These are phyloP conservation scores for Amanita molliuscula DNA, from an alignment of 768 basidiomycete genomes.

Conservation along the genomic window DNA sequence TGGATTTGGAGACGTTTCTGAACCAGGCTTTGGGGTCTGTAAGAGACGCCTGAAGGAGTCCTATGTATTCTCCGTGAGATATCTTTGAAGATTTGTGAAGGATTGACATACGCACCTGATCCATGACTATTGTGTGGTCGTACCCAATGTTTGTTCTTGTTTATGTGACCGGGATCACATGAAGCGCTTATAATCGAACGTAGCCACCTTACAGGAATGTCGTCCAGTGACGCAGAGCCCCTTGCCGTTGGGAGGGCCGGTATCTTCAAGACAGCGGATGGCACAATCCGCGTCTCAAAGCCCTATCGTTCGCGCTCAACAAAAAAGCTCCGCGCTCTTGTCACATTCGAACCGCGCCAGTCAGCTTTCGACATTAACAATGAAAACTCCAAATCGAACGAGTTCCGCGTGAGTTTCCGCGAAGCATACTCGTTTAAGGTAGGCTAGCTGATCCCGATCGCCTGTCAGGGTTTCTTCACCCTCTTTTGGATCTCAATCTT, in stretches of 20 bases:
- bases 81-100: not conserved
- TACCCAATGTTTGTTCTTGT: not conserved
- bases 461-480: conserved; percentile 76
- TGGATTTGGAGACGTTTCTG: conserved; percentile 16
- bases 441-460: not conserved
- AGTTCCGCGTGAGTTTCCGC: conserved; percentile 58
- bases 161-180: not conserved
- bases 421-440: no score
- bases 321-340: conserved; percentile 71
- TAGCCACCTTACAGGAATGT: not conserved
- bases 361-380: conserved; percentile 82
- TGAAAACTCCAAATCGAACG: conserved; percentile 61
- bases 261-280: conserved; percentile 44
- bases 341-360: conserved; percentile 81
- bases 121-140: no score
- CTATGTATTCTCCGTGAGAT: conserved; percentile 17
- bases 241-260: conserved; percentile 12
- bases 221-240: not conserved
- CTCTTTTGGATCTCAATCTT: conserved; percentile 92
- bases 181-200: not conserved
- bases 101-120: not conserved
- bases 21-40: conserved; percentile 19
- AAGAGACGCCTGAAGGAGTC: conserved; percentile 52
- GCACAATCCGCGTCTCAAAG: conserved; percentile 66
- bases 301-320: conserved; percentile 64